Evolutionary conservation across 1,284 basidiomycete genomes (phyloP), one percentile per base, ranked within the genome.

Genomic region (Pseudozyma hubeiensis): DNA sequence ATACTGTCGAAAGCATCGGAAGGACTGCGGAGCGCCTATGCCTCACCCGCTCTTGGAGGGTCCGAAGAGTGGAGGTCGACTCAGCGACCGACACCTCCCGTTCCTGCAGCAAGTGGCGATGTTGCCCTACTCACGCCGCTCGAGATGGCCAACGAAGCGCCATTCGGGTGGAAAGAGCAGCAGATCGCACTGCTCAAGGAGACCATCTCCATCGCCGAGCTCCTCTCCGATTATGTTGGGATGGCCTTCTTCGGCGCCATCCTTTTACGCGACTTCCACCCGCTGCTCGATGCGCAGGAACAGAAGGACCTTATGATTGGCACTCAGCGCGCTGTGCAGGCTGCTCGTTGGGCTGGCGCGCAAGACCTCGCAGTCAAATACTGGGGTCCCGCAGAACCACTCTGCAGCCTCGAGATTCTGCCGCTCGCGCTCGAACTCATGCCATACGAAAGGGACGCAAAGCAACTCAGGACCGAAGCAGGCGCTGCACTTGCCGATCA

Each of bases 121-220:
- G 52, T 46, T 1, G 49, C 65, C 13, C 35, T 65, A 10, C 5
- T 65, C 35, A 74, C 61, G 19, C 65, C 62, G 33, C 60, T 70
- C 11, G 72, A 75, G 33, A 43, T 76, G n/a, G 61, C 64, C 8
- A 49, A 60, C 31, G 78, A 80, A 48, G 55, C 78, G 7, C 39
- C 66, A 4, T 93, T 91, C 81, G 94, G 95, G 1, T 99, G 95
- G 96, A 91, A 93, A 1, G 92, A 94, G 81, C 87, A 98, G 49
- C 95, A 97, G 85, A 89, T 96, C 34, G 93, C 93, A 34, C 90
- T 96, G 34, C 88, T 98, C 39, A 90, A 94, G 49, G 95, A 98
- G 81, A 92, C 93, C 0, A 91, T 97, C 35, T 90, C 91, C 0
- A 90, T 97, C 10, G 92, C 93, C 5, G 94, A 98, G 85, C 89